Percentiles rank a stretch among this genome's conserved stretches.
phyloP scores from a whole-genome alignment of 805 yeast species.

The Ogataea methanolica region DNA sequence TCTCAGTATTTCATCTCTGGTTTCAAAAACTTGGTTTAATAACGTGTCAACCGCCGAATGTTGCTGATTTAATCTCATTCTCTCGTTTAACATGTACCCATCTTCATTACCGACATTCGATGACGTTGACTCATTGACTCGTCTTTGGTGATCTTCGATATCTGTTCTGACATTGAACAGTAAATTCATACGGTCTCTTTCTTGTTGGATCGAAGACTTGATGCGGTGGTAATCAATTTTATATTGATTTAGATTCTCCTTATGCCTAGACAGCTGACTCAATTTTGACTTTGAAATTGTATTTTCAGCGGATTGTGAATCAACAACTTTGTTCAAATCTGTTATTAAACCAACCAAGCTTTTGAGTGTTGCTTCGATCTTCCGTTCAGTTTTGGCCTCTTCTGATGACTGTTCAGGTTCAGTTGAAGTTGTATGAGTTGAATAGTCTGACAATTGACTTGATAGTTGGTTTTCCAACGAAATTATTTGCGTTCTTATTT shows the following conservation, averaged over 20 bases:
- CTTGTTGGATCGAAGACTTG: conserved; percentile 41
- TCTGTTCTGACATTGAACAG: conserved; percentile 75
- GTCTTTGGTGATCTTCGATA: conserved; percentile 58
- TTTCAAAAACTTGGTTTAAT: conserved; percentile 79
- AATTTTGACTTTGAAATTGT: conserved; percentile 64
- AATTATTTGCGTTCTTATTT: conserved; percentile 63
- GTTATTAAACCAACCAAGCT: conserved; percentile 49
- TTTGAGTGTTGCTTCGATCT: conserved; percentile 48
- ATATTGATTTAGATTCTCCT: conserved; percentile 70
- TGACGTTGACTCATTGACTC: conserved; percentile 29
- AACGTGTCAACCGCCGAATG: conserved; percentile 75
- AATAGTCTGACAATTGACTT: conserved; percentile 44
- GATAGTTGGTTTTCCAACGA: conserved; percentile 69
- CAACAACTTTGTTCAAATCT: conserved; percentile 48
- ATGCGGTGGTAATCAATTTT: conserved; percentile 58
- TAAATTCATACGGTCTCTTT: conserved; percentile 70
- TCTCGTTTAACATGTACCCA: conserved; percentile 69
- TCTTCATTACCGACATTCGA: conserved; percentile 18
- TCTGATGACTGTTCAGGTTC: conserved; percentile 25
- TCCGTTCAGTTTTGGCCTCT: conserved; percentile 40
- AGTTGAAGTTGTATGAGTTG: conserved; percentile 44
- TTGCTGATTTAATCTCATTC: conserved; percentile 66
- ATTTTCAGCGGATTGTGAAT: conserved; percentile 32
- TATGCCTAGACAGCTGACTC: conserved; percentile 80
- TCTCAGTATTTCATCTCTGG: conserved; percentile 75